Base-by-base conservation (phyloP, 2,329 filamentous ascomycete genomes). In the Triangularia verruculosa region DNA sequence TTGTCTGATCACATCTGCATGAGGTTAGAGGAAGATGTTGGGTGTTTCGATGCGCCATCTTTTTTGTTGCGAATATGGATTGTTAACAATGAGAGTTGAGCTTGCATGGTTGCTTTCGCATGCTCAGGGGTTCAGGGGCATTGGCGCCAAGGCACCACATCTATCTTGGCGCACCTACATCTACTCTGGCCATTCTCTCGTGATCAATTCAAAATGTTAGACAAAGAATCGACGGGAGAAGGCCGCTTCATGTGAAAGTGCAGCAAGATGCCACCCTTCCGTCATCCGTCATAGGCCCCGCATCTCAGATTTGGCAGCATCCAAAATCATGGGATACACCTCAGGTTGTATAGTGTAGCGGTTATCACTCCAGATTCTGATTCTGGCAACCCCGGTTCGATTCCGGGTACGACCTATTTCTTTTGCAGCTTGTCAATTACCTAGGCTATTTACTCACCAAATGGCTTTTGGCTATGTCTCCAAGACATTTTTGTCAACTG, bases 371-470 rank as follows among this genome's bases (percentile, higher is more conserved):
- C 65, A 55, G 65, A 66, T 66, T 66, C 64, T 66, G 64, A 66
- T 66, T 66, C 65, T 57, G 65, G 60, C 53, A 64, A 66, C 65
- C 65, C 64, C 65, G 65, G 65, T 66, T 66, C 64, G 64, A 66
- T 27, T 66, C 64, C 64, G 64, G 64, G 62, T 60, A 62, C 25
- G 64, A 66, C 64, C 64, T 66, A n/a, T 1, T 43, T 8, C 24
- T 61, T 66, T 64, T 64, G 30, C 20, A 1, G 12, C 43, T 53
- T 55, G 13, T 32, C 15, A 17, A 13, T 25, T 22, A 4, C 32
- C 15, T 32, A 11, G 4, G 2, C 34, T 11, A 7, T 28, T n/a
- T 51, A 6, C n/a, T 3, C 15, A 7, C 1, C 22, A 17, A 15
- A 13, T 43, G 55, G 15, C 17, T 27, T 53, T 24, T 24, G 17